These are phyloP conservation scores for Lablab purpureus DNA, from an alignment of 306 rosid genomes.

Conservation along the genomic window DNA sequence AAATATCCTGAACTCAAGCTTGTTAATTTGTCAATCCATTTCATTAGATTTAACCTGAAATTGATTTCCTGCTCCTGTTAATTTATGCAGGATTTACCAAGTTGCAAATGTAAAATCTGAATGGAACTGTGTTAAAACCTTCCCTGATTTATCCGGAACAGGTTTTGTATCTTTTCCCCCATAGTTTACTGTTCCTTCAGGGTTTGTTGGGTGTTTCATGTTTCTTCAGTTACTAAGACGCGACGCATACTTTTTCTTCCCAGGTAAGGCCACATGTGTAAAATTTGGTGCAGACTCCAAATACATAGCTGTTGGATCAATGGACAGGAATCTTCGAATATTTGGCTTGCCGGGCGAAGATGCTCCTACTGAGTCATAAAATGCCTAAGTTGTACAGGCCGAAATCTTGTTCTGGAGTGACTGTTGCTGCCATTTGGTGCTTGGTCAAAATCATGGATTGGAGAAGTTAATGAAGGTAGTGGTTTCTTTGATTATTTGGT, in stretches of 20 bases:
- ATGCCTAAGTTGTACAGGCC: not conserved
- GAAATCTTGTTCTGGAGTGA: conserved; percentile 17
- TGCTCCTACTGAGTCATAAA: conserved; percentile 58
- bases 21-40: not conserved
- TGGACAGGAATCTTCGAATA: conserved; percentile 94
- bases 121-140: conserved; percentile 91
- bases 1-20: not conserved
- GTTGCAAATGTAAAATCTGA: conserved; percentile 93
- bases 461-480: conserved; percentile 48
- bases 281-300: conserved; percentile 92
- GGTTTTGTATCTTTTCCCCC: conserved; percentile 50
- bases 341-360: conserved; percentile 79
- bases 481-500: conserved; percentile 47
- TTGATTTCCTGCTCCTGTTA: conserved; percentile 42
- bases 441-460: conserved; percentile 42
- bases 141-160: conserved; percentile 98
- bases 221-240: conserved; percentile 29
- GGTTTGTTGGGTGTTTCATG: not conserved
- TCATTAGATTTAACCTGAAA: conserved; percentile 3
- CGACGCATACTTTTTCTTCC: conserved; percentile 15
- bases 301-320: conserved; percentile 87
- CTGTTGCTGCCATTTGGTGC: conserved; percentile 50
- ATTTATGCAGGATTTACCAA: conserved; percentile 85
- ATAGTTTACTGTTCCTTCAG: not conserved
- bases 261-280: conserved; percentile 82